Conservation (phyloP, 2,329 filamentous ascomycete genomes). For the Trichocomaceae sp. region DNA sequence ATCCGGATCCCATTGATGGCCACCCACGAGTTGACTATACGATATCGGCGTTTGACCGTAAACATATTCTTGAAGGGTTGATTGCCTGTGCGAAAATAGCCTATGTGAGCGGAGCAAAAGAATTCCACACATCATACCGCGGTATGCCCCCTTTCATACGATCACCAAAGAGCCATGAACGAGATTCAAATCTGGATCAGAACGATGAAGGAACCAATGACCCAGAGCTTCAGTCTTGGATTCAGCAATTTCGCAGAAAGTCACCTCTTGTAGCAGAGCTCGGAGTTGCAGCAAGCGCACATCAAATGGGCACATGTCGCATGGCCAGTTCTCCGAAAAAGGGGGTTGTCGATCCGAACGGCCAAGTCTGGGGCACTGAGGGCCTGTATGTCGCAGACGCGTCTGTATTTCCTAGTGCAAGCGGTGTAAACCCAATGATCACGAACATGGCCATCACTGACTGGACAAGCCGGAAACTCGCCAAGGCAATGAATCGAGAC, state of each 20-base stretch:
- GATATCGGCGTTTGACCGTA: constrained; percentile 63
- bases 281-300: constrained; percentile 39
- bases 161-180: constrained; percentile 14
- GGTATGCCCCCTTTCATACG: constrained; percentile 60
- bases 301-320: constrained; percentile 48
- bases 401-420: constrained; percentile 46
- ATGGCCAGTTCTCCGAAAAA: constrained; percentile 39
- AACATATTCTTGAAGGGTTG: constrained; percentile 64
- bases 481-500: constrained; percentile 22
- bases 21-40: constrained; percentile 63
- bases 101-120: constrained; percentile 70
- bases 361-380: constrained; percentile 43
- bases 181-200: constrained; percentile 17
- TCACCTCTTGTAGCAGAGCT: constrained; percentile 45
- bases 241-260: constrained; percentile 41
- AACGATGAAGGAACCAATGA: constrained; percentile 47
- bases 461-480: constrained; percentile 38
- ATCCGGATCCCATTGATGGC: constrained; percentile 62
- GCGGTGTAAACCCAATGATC: constrained; percentile 48
- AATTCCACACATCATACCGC: constrained; percentile 63
- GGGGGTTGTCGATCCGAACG: constrained; percentile 40
- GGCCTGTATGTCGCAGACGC: constrained; percentile 45
- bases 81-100: constrained; percentile 67
- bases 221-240: constrained; percentile 49
- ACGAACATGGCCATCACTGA: constrained; percentile 47